A percentile compares a stretch with the other conserved stretches of the same genome.
phyloP scores from a whole-genome alignment of 805 yeast genomes.

The Yarrowia keelungensis region DNA sequence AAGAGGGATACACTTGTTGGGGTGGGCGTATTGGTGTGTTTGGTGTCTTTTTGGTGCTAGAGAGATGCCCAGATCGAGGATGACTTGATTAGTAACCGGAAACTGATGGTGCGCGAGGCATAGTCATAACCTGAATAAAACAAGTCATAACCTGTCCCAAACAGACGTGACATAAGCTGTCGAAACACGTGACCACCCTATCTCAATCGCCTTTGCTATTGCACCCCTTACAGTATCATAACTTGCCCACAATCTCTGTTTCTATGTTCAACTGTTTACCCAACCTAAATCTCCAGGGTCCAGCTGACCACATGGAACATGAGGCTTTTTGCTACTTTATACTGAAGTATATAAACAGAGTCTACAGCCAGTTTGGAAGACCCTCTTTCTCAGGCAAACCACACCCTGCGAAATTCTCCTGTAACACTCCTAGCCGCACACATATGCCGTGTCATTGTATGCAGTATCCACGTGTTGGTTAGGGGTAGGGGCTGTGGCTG shows the following conservation, averaged over 20 bases:
- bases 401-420: not conserved
- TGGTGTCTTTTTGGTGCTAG: too few species aligned
- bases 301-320: not conserved
- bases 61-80: too few species aligned
- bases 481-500: not conserved
- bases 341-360: not conserved
- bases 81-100: too few species aligned
- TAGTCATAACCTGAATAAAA: too few species aligned
- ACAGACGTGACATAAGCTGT: too few species aligned
- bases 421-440: constrained; percentile 22
- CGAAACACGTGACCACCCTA: too few species aligned
- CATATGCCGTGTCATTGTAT: constrained; percentile 25
- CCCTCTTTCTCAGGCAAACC: not conserved
- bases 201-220: too few species aligned
- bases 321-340: not conserved
- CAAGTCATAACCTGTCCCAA: too few species aligned
- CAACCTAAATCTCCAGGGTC: constrained; percentile 1
- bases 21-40: too few species aligned
- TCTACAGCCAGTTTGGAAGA: not conserved
- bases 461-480: constrained; percentile 17
- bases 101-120: too few species aligned
- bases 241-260: not conserved
- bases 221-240: not conserved
- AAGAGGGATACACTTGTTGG: too few species aligned
- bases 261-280: too few species aligned